Evolutionary conservation across 495 filamentous ascomycete species (phyloP), one percentile per base, ranked within the genome.

Genomic region (Aspergillus olivimuriae): DNA sequence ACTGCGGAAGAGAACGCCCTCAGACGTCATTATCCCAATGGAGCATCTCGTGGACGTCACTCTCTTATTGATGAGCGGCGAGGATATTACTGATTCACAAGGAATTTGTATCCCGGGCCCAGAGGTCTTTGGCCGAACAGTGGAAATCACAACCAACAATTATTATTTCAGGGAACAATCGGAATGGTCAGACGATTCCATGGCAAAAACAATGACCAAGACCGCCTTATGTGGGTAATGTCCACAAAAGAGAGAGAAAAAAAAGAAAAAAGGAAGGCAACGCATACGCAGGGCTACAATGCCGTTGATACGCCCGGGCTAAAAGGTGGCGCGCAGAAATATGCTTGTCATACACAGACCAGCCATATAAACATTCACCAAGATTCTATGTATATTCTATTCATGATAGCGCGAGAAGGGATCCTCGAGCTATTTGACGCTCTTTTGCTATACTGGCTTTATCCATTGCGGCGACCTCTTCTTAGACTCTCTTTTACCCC

Each of bases 401-500:
- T n/a, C n/a, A n/a, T n/a, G n/a, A n/a, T n/a, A n/a, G n/a, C n/a
- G n/a, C n/a, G n/a, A n/a, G n/a, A n/a, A n/a, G n/a, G n/a, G n/a
- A n/a, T n/a, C n/a, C n/a, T n/a, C n/a, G n/a, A n/a, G n/a, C n/a
- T n/a, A n/a, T n/a, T n/a, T n/a, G n/a, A n/a, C n/a, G n/a, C n/a
- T n/a, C n/a, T n/a, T n/a, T n/a, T n/a, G n/a, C n/a, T n/a, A n/a
- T n/a, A n/a, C n/a, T 37, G 15, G 14, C 15, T 18, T 28, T 5
- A 28, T n/a, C n/a, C n/a, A 11, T 5, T 14, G 23, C n/a, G 1
- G 28, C 24, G 34, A n/a, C 17, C 11, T 19, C 47, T 44, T 5
- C 4, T 11, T 23, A 45, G 32, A 39, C 68, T 72, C 50, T 66
- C 53, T 43, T 63, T 62, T 4, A 87, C 80, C 3, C 87, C 87